These are phyloP conservation scores for Sporormia fimetaria DNA, from an alignment of 495 filamentous ascomycete species.

Conservation along the genomic window DNA sequence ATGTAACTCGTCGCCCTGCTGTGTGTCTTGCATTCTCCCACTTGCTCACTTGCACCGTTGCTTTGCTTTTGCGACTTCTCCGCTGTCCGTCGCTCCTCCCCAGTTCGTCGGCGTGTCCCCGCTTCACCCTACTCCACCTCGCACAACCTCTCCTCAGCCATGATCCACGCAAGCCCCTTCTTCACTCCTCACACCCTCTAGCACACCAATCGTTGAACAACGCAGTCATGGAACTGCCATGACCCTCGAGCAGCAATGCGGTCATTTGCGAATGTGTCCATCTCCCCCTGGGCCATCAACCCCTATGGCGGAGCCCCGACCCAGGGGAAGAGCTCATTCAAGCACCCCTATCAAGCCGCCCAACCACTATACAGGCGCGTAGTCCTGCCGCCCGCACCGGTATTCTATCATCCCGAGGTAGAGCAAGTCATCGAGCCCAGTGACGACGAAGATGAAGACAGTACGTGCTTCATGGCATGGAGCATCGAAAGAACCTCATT, in stretches of 20 bases:
- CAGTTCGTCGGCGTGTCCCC: no score
- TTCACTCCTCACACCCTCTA: no score
- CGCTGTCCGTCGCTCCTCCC: no score
- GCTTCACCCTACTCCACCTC: no score
- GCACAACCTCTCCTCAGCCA: no score
- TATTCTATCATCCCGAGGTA: slow-evolving; percentile 14
- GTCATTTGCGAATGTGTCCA: slow-evolving; percentile 15
- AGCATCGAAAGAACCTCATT: not conserved
- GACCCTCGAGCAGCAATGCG: slow-evolving; percentile 13
- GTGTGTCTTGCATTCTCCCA: no score
- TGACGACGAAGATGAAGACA: slow-evolving; percentile 11
- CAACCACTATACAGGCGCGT: slow-evolving; percentile 8
- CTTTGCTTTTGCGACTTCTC: no score
- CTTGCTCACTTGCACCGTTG: no score
- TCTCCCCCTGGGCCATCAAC: slow-evolving; percentile 18
- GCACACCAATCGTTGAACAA: no score
- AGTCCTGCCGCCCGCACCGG: slow-evolving; percentile 6
- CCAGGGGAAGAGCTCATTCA: slow-evolving; percentile 2
- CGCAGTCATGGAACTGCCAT: no score
- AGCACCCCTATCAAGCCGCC: not conserved
- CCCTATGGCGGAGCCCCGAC: slow-evolving; percentile 6
- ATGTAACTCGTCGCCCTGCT: no score
- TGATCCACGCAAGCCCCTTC: no score
- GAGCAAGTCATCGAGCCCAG: slow-evolving; percentile 9
- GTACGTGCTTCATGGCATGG: slow-evolving; percentile 1